These are phyloP conservation scores for Magnaporthiopsis poae DNA, from an alignment of 2,329 filamentous ascomycete genomes.

Conservation along the genomic window DNA sequence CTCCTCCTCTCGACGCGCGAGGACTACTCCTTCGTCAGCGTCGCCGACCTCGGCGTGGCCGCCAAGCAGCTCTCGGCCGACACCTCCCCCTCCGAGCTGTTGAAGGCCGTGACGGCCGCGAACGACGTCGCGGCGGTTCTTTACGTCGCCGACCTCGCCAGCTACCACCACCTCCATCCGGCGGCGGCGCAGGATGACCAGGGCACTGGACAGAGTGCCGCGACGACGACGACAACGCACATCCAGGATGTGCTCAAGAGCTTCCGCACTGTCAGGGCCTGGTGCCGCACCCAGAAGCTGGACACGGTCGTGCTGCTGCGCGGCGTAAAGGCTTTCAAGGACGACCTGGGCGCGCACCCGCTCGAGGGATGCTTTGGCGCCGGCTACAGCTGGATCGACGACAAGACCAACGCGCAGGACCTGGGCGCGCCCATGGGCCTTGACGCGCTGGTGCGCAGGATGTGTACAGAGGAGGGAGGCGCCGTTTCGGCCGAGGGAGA, in stretches of 20 bases:
- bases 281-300: neutral
- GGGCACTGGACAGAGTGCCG: no score
- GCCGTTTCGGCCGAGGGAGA: no score
- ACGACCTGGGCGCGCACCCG: neutral
- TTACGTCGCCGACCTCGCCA: neutral
- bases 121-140: neutral
- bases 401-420: neutral
- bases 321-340: neutral
- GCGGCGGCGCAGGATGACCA: no score
- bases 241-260: neutral
- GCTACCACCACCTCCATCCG: no score
- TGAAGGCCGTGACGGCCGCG: neutral
- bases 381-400: neutral
- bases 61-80: no score
- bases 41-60: neutral
- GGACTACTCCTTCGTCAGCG: neutral
- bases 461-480: neutral
- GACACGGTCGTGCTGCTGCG: neutral
- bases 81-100: neutral
- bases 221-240: no score
- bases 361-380: neutral
- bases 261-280: neutral
- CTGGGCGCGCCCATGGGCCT: neutral
- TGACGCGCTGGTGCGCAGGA: neutral
- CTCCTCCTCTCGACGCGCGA: neutral